Evolutionary conservation across 2,329 filamentous ascomycete genomes (phyloP).

Genomic region (Aurifilum marmelostoma): DNA sequence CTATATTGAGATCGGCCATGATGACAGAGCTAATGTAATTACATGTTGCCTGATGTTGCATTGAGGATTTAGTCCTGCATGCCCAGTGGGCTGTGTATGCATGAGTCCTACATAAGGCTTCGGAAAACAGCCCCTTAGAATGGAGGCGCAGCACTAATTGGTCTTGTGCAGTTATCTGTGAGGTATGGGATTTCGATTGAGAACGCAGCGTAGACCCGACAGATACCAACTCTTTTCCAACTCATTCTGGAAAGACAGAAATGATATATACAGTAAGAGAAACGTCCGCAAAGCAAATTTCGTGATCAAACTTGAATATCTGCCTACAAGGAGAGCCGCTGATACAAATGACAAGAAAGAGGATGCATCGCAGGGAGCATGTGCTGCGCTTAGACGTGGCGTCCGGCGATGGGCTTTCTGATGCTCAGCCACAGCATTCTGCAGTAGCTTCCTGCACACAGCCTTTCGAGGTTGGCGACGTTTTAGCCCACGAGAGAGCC

Average conservation of each 20-base stretch:
- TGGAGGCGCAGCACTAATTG: not conserved
- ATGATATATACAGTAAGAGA: too few relatives aligned
- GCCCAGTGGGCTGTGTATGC: not conserved
- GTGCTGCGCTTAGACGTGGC: not conserved
- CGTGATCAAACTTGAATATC: not conserved
- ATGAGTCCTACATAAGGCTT: not conserved
- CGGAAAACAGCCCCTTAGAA: not conserved
- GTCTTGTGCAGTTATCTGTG: not conserved
- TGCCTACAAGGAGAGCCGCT: not conserved
- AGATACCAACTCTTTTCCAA: not conserved
- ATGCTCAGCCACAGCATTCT: not conserved
- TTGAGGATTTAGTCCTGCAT: not conserved
- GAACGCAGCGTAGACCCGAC: not conserved
- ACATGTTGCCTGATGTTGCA: too few relatives aligned
- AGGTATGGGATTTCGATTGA: too few relatives aligned
- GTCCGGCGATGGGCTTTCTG: not conserved
- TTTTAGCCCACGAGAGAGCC: not conserved
- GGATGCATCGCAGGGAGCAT: too few relatives aligned
- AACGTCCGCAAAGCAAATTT: too few relatives aligned
- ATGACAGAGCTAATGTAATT: too few relatives aligned
- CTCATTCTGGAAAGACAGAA: not conserved
- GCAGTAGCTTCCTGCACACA: not conserved
- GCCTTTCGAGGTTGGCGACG: not conserved
- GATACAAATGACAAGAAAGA: not conserved
- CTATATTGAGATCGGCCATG: too few relatives aligned